Evolutionary conservation across 345 rosid genomes (phyloP).

Genomic region (Reutealis trisperma): DNA sequence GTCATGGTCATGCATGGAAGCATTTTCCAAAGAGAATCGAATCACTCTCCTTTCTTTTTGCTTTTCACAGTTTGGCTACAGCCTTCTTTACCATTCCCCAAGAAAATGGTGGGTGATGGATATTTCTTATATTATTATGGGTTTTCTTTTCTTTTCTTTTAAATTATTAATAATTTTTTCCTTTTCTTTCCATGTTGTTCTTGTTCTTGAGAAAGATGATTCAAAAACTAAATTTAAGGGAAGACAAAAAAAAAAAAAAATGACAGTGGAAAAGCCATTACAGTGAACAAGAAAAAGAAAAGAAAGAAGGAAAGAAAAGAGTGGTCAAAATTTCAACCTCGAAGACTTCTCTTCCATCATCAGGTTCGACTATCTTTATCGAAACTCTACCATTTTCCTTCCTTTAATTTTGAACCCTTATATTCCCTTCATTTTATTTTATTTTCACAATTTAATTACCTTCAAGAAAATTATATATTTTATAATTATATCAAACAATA

Average conservation of each 20-base stretch:
- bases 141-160: neutral
- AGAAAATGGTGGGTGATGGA: slow-evolving; percentile 47
- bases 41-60: slow-evolving; percentile 47
- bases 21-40: slow-evolving; percentile 69
- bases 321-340: slow-evolving; percentile 67
- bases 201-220: neutral
- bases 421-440: slow-evolving; percentile 11
- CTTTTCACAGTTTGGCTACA: slow-evolving; percentile 52
- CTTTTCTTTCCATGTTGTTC: neutral
- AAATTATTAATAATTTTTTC: no score
- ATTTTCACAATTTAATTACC: no score
- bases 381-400: slow-evolving; percentile 32
- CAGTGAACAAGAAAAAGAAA: slow-evolving; percentile 29
- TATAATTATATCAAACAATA: no score
- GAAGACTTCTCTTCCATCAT: slow-evolving; percentile 54
- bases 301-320: slow-evolving; percentile 35
- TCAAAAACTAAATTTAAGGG: neutral
- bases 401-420: slow-evolving; percentile 17
- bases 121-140: neutral
- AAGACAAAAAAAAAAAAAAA: slow-evolving; percentile 25
- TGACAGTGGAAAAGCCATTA: slow-evolving; percentile 49
- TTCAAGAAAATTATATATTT: neutral
- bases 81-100: slow-evolving; percentile 77
- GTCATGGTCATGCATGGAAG: slow-evolving; percentile 55
- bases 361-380: slow-evolving; percentile 49